Percentiles rank a stretch among this genome's conserved stretches.
Conservation (phyloP, 495 filamentous ascomycete genomes). For the Hyaloscypha variabilis region DNA sequence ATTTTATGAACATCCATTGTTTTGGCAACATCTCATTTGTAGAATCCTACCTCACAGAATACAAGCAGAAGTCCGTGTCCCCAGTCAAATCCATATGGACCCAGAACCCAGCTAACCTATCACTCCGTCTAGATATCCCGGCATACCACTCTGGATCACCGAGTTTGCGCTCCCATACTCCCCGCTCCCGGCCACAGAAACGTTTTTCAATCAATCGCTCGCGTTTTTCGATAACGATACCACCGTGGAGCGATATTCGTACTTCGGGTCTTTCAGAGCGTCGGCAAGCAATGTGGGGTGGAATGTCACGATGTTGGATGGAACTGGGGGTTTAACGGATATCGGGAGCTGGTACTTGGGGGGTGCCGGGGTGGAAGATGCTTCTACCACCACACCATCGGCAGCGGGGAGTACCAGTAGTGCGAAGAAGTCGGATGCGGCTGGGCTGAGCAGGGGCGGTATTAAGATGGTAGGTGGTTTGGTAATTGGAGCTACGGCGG, state of each 20-base stretch:
- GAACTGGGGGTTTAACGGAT: conserved; percentile 63
- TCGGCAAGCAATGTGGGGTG: conserved; percentile 67
- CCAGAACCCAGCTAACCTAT: too few species aligned
- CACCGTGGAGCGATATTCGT: conserved; percentile 67
- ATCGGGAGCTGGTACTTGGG: conserved; percentile 76
- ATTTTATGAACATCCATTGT: conserved; percentile 77
- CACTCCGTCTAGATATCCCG: conserved; percentile 15
- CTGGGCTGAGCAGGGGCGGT: too few species aligned
- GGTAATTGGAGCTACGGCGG: too few species aligned
- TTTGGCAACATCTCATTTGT: conserved; percentile 55
- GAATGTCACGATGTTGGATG: conserved; percentile 65
- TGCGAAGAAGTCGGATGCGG: too few species aligned
- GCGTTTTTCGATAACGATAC: conserved; percentile 64
- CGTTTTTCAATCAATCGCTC: conserved; percentile 63
- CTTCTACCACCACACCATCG: too few species aligned
- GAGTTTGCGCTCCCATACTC: conserved; percentile 61
- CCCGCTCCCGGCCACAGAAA: conserved; percentile 53
- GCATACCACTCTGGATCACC: conserved; percentile 62
- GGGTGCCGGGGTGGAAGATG: too few species aligned
- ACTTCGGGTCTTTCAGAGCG: conserved; percentile 73
- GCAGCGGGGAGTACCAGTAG: too few species aligned
- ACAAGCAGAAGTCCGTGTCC: too few species aligned
- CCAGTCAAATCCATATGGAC: too few species aligned
- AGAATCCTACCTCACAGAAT: neutral
- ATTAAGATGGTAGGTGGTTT: too few species aligned